Conservation (phyloP, 2,329 filamentous ascomycete genomes). For the Cladosporium sp. region DNA sequence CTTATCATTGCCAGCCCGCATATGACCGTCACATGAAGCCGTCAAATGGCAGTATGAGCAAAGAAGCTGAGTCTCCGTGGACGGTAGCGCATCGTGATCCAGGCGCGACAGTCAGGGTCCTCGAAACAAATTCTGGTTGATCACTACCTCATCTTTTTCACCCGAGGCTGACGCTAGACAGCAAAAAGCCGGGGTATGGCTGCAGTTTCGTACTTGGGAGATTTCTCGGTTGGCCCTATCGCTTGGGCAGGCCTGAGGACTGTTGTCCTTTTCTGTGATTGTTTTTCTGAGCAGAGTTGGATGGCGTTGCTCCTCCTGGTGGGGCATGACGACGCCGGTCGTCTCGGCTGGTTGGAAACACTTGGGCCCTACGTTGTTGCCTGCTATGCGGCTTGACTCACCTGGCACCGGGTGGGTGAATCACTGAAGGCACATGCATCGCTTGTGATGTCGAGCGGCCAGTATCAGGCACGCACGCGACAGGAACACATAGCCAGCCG, state of each 20-base stretch:
- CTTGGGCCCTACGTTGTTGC: conserved; percentile 7
- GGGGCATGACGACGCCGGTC: conserved; percentile 9
- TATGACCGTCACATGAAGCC: neutral
- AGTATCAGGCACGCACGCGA: neutral
- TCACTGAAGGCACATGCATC: neutral
- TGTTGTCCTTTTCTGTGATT: conserved; percentile 6
- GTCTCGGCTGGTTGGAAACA: conserved; percentile 10
- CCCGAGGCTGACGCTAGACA: conserved; percentile 6
- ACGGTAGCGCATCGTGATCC: conserved; percentile 4
- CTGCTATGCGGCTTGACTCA: conserved; percentile 3
- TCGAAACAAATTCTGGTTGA: conserved; percentile 8
- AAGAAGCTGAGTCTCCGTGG: neutral
- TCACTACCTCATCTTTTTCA: conserved; percentile 12
- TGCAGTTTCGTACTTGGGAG: neutral
- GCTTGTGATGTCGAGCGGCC: neutral
- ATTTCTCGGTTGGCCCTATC: conserved; percentile 3
- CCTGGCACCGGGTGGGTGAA: neutral
- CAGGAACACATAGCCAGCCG: neutral
- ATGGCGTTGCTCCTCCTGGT: neutral
- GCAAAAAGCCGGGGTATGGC: conserved; percentile 11
- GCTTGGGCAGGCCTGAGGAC: neutral
- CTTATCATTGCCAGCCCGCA: neutral
- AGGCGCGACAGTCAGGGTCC: neutral
- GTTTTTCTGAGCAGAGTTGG: conserved; percentile 12
- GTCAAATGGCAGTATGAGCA: conserved; percentile 8